Percentiles rank a stretch among this genome's conserved stretches.
Evolutionary conservation across 176 grass and related monocot genomes (phyloP).

Genomic region (Miscanthus lutarioriparius): DNA sequence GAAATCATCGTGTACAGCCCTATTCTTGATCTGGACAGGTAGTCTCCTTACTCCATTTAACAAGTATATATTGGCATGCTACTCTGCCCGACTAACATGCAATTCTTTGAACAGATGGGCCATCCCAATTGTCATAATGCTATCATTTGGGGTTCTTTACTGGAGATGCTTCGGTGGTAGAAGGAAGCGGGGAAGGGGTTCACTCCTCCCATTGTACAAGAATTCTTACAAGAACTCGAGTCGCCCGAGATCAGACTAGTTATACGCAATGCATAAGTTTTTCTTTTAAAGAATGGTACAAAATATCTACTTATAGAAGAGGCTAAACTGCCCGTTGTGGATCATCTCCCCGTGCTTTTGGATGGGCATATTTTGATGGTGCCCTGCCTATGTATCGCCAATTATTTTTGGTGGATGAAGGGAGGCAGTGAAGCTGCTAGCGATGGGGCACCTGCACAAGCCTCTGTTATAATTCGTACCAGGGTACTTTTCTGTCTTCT

Average conservation of each 20-base stretch:
- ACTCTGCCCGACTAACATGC: not conserved
- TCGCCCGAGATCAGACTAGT: slow-evolving; percentile 81
- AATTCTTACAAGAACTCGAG: slow-evolving; percentile 56
- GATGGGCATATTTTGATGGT: slow-evolving; percentile 57
- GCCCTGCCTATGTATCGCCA: slow-evolving; percentile 31
- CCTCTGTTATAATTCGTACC: slow-evolving; percentile 32
- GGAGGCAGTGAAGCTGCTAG: slow-evolving; percentile 1
- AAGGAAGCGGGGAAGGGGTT: slow-evolving; percentile 62
- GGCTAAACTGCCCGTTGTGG: not conserved
- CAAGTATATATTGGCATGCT: not conserved
- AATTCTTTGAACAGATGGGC: slow-evolving; percentile 71
- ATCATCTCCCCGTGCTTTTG: slow-evolving; percentile 29
- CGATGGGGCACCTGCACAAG: not conserved
- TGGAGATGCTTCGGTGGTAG: slow-evolving; percentile 80
- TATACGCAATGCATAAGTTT: not conserved
- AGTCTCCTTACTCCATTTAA: slow-evolving; percentile 11
- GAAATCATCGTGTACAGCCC: slow-evolving; percentile 96
- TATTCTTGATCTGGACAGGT: slow-evolving; percentile 93
- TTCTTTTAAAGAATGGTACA: slow-evolving; percentile 10
- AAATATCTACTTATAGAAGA: slow-evolving; percentile 25
- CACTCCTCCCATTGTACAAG: slow-evolving; percentile 66
- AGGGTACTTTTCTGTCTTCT: slow-evolving; percentile 6
- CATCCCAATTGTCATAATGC: slow-evolving; percentile 69
- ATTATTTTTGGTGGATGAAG: slow-evolving; percentile 39
- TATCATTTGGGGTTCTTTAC: slow-evolving; percentile 63